A percentile compares a stretch with the other conserved stretches of the same genome.
These are phyloP conservation scores for Cyclostephanos invisitatus DNA, from an alignment of 108 stramenopile genomes.

Conservation along the genomic window DNA sequence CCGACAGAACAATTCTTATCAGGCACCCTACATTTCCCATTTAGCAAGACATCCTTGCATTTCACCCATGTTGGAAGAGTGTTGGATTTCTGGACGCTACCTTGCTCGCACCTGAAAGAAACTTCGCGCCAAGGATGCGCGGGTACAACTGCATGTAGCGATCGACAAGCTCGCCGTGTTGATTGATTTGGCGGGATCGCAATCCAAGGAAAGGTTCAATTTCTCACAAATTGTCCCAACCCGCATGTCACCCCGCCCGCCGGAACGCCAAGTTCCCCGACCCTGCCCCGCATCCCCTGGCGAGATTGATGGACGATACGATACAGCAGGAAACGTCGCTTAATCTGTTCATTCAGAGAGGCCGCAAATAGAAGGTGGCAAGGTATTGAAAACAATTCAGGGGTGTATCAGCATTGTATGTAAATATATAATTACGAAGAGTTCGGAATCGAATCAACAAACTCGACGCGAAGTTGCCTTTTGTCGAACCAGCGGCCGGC, in stretches of 20 bases:
- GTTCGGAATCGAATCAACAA: conserved; percentile 53
- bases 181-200: conserved; percentile 73
- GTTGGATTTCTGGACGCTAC: too few species aligned
- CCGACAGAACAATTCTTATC: too few species aligned
- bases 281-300: conserved; percentile 13
- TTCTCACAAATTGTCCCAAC: conserved; percentile 16
- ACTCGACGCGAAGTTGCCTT: conserved; percentile 87
- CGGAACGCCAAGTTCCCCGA: not conserved
- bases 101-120: too few species aligned
- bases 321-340: conserved; percentile 53
- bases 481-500: conserved; percentile 95
- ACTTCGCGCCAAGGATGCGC: conserved; percentile 84
- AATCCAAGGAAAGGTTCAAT: conserved; percentile 60
- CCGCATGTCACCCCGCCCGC: conserved; percentile 1
- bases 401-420: too few species aligned
- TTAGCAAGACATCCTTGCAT: too few species aligned
- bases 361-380: too few species aligned
- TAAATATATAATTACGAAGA: conserved; percentile 4
- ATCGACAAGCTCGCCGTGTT: conserved; percentile 76
- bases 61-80: too few species aligned
- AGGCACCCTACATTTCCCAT: too few species aligned
- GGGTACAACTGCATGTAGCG: conserved; percentile 76
- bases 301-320: conserved; percentile 53
- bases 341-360: too few species aligned
- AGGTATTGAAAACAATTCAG: too few species aligned